Base-by-base conservation (phyloP, 179 eudicot species). In the Pouteria campechiana region DNA sequence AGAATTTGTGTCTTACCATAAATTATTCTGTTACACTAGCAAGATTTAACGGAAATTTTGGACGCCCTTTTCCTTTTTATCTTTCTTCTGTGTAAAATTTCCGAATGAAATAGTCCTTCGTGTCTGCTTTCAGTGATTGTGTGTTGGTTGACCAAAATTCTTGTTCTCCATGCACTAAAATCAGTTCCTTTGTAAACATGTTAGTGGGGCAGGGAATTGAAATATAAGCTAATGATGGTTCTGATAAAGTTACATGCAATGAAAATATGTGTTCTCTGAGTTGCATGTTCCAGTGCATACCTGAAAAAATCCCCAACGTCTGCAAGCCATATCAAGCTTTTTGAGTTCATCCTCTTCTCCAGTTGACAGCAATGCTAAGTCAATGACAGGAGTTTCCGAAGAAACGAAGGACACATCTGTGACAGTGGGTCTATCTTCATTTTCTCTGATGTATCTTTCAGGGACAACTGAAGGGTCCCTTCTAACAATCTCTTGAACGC, bases 401-500 rank as follows among this genome's bases (percentile, higher is more conserved):
- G 54, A 29, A 46, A 3, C 25, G n/a, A n/a, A n/a, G n/a, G n/a
- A n/a, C n/a, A n/a, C n/a, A 7, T 46, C 38, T 3, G 14, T 12
- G 20, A 13, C 29, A 12, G 6, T 20, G 20, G 46, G 18, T 29
- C 16, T 39, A 28, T 38, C 61, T 24, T 46, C 17, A 9, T 33
- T 30, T 7, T 12, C 45, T 28, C 40, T 35, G 3, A 54, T 25
- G 14, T 44, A 44, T 14, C 44, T 37, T 22, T 30, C 6, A 7
- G 61, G 61, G 20, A 56, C 21, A 20, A 6, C n/a, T 21, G 34
- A 21, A 14, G 55, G 55, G 37, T 50, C 49, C 41, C 50, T 17
- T 17, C 37, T 33, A 49, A 55, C 57, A 32, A 31, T 57, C 29
- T 42, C 70, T 20, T 44, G 45, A 22, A 44, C 58, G 13, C 48